phyloP scores from a whole-genome alignment of 2,329 filamentous ascomycete species.

The Colletotrichum sp. region DNA sequence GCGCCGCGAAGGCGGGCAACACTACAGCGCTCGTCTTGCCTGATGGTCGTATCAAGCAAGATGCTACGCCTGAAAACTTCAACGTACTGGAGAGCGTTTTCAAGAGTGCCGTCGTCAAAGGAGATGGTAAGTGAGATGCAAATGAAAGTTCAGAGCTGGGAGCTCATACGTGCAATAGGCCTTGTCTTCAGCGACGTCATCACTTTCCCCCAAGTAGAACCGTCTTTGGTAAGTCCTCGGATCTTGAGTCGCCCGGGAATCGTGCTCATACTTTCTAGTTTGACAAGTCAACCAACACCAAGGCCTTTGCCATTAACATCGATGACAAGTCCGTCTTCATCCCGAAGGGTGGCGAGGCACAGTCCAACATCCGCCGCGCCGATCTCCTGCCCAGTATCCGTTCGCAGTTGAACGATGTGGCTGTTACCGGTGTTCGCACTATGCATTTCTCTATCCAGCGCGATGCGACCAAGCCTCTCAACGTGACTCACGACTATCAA shows the following conservation, averaged over 20 bases:
- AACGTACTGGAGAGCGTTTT: slow-evolving; percentile 25
- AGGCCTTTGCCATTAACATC: slow-evolving; percentile 24
- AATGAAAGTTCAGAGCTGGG: background rate
- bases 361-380: slow-evolving; percentile 50
- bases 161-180: background rate
- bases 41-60: slow-evolving; percentile 23
- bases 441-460: slow-evolving; percentile 51
- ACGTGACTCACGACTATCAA: slow-evolving; percentile 51
- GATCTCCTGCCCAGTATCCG: slow-evolving; percentile 46
- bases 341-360: slow-evolving; percentile 34
- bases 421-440: slow-evolving; percentile 46
- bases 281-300: slow-evolving; percentile 22
- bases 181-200: slow-evolving; percentile 21
- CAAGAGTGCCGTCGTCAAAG: slow-evolving; percentile 29
- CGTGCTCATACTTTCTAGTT: background rate
- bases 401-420: slow-evolving; percentile 38
- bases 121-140: slow-evolving; percentile 18
- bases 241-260: background rate
- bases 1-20: background rate
- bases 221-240: slow-evolving; percentile 5
- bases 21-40: slow-evolving; percentile 18
- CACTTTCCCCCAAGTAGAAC: slow-evolving; percentile 15
- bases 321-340: slow-evolving; percentile 48
- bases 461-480: slow-evolving; percentile 42
- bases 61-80: slow-evolving; percentile 22